Evolutionary conservation across 2,329 filamentous ascomycete species (phyloP), one percentile per base, ranked within the genome.

Genomic region (Albophoma yamanashiensis): DNA sequence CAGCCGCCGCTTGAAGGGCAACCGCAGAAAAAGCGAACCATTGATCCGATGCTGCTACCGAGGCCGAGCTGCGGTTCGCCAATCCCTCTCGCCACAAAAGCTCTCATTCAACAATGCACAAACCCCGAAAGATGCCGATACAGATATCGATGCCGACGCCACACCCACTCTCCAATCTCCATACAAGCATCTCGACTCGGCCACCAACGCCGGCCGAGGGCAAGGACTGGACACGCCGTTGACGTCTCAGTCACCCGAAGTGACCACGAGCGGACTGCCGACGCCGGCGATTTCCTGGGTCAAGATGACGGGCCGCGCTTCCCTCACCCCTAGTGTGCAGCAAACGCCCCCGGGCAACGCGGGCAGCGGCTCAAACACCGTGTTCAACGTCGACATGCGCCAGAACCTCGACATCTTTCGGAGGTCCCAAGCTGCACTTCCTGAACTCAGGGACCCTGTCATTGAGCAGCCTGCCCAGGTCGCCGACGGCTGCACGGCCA

Each of bases 21-120:
- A 65, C 15, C 71, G 71, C n/a, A 65, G 73, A 40, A 70, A 66
- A 39, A 75, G 73, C 53, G 73, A 75, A 60, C 73, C 73, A 31
- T 64, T 74, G 27, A 55, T 71, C n/a, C 69, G 68, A 40, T 67
- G 64, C 57, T 63, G 59, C 47, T 59, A 67, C 4, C 64, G 66
- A 57, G 60, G 60, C 6, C 66, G 63, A 57, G 61, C 55, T 38
- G 61, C 65, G 2, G 69, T 68, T 22, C 69, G 70, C 25, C 64
- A 63, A 20, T 72, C 70, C 9, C 58, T 64, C 3, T 73, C 72
- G 5, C 70, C 71, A 1, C 65, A 61, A 8, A 72, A 70, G 60
- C 56, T 67, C n/a, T 31, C 50, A n/a, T 61, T 57, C 53, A 31
- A 15, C 52, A 55, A 58, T 22, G 50, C 52, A n/a, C 17, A 31